Conservation (phyloP, 2,329 filamentous ascomycete genomes). For the Elsinoe ampelina region DNA sequence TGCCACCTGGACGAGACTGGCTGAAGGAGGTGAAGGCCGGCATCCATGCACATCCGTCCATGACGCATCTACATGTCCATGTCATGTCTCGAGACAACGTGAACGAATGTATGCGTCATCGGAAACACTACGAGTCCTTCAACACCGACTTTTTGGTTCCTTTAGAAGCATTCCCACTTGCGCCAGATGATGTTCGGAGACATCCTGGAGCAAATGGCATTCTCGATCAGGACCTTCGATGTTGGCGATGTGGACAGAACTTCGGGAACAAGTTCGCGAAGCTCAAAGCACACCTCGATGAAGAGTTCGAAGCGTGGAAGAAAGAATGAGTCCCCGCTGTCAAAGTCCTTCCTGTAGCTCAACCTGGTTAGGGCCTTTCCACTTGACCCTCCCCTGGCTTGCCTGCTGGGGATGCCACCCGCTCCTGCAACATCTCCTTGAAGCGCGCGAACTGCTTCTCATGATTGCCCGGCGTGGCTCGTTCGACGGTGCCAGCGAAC, state of each 20-base stretch:
- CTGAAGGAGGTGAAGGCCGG: constrained; percentile 62
- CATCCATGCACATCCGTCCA: constrained; percentile 79
- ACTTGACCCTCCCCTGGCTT: neutral
- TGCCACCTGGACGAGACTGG: constrained; percentile 74
- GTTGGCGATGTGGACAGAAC: constrained; percentile 72
- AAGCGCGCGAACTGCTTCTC: constrained; percentile 23
- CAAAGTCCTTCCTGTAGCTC: neutral
- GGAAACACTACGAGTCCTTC: constrained; percentile 90
- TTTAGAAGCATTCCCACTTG: constrained; percentile 70
- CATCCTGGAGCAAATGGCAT: constrained; percentile 49
- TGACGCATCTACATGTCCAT: constrained; percentile 88
- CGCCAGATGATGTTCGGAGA: constrained; percentile 53
- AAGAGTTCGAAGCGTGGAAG: constrained; percentile 71
- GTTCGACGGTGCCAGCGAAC: constrained; percentile 27
- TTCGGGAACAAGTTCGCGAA: constrained; percentile 66
- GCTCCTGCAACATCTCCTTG: constrained; percentile 21
- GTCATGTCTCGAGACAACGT: constrained; percentile 72
- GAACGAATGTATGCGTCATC: constrained; percentile 61
- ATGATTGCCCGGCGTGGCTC: constrained; percentile 26
- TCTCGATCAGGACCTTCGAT: constrained; percentile 57
- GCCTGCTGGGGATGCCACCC: neutral
- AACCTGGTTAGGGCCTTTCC: neutral
- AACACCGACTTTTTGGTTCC: constrained; percentile 73
- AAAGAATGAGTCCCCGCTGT: constrained; percentile 36
- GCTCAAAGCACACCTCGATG: constrained; percentile 65